Evolutionary conservation across 2,329 filamentous ascomycete species (phyloP).

Genomic region (Fusarium burgessii): DNA sequence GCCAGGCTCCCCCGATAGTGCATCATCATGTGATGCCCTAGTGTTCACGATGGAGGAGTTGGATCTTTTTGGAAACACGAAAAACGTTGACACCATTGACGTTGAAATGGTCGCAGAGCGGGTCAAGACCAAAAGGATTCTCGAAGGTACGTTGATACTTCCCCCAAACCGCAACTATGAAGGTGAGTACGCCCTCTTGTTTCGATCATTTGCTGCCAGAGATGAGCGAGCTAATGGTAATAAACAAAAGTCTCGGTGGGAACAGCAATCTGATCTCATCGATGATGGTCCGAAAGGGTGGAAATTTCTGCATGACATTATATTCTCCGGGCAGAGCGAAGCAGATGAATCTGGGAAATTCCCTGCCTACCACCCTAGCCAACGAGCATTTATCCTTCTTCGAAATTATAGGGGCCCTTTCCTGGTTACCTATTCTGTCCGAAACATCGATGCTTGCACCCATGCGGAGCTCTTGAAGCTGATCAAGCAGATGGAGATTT

Average conservation of each 20-base stretch:
- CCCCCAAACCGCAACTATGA: slow-evolving; percentile 14
- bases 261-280: background rate
- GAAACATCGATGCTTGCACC: slow-evolving; percentile 29
- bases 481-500: slow-evolving; percentile 27
- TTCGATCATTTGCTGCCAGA: background rate
- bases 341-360: background rate
- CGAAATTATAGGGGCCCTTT: background rate
- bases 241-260: background rate
- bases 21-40: background rate
- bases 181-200: background rate
- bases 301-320: slow-evolving; percentile 23
- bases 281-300: slow-evolving; percentile 15
- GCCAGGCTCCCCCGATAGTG: background rate
- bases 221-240: background rate
- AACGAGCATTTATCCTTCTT: slow-evolving; percentile 28
- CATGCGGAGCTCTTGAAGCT: slow-evolving; percentile 21
- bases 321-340: background rate
- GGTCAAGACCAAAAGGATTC: slow-evolving; percentile 7
- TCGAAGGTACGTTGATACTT: slow-evolving; percentile 23
- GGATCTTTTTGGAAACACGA: background rate
- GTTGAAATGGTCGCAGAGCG: slow-evolving; percentile 6
- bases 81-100: background rate
- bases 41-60: slow-evolving; percentile 1
- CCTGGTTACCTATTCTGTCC: background rate
- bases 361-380: slow-evolving; percentile 6